Evolutionary conservation across 129 eudicot species (phyloP).

Genomic region (Lactuca saligna): DNA sequence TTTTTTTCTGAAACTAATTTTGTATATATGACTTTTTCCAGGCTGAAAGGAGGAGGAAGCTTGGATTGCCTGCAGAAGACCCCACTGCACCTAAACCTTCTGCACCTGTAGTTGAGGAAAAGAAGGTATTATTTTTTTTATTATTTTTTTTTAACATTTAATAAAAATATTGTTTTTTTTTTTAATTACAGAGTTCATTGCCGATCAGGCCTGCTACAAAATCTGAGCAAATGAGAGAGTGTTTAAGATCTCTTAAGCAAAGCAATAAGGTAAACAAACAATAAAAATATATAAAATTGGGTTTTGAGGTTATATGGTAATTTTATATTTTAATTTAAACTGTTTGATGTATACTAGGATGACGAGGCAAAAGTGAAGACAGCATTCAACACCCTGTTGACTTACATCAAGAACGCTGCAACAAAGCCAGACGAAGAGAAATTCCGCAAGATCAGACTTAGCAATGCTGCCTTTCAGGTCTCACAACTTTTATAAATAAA

Average conservation of each 20-base stretch:
- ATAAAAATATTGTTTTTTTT: constrained; percentile 1
- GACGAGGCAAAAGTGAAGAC: constrained; percentile 86
- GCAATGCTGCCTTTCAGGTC: constrained; percentile 90
- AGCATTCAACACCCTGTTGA: constrained; percentile 80
- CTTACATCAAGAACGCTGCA: constrained; percentile 71
- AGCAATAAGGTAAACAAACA: constrained; percentile 57
- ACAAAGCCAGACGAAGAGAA: constrained; percentile 89
- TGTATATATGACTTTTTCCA: constrained; percentile 16
- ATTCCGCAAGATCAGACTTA: constrained; percentile 80
- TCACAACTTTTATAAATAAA: not conserved
- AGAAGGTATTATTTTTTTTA: constrained; percentile 78
- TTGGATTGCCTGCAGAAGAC: constrained; percentile 87
- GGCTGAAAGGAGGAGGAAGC: constrained; percentile 96
- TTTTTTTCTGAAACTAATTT: constrained; percentile 7
- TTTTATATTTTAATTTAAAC: not conserved
- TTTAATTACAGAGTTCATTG: constrained; percentile 56
- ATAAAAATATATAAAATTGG: not conserved
- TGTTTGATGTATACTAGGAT: constrained; percentile 43
- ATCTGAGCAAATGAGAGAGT: constrained; percentile 94
- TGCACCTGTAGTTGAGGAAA: constrained; percentile 83
- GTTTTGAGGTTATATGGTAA: not conserved
- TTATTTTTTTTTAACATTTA: not conserved
- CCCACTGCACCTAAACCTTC: constrained; percentile 63
- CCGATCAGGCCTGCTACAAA: constrained; percentile 89
- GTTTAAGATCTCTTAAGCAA: constrained; percentile 77